Conservation (phyloP, 2,329 filamentous ascomycete species). For the Tothia fuscella region DNA sequence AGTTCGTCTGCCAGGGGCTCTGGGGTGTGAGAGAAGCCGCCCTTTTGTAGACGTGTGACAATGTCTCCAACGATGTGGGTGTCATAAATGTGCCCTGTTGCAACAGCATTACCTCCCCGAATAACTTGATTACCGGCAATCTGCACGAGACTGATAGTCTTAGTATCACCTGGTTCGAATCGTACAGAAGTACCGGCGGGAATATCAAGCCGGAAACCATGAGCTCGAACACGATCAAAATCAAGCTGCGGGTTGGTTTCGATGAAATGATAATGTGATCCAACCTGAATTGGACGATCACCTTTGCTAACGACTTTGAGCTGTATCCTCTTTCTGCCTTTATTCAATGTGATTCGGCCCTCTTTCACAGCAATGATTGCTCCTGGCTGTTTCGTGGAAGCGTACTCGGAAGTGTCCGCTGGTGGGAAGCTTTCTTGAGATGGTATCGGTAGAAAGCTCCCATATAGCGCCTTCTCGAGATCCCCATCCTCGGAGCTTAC, state of each 20-base stretch:
- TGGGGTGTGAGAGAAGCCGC: conserved; percentile 66
- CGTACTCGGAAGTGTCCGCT: conserved; percentile 53
- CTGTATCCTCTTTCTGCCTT: conserved; percentile 58
- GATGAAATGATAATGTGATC: conserved; percentile 92
- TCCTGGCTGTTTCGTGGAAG: conserved; percentile 59
- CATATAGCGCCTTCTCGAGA: conserved; percentile 76
- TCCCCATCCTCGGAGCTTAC: conserved; percentile 79
- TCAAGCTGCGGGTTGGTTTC: conserved; percentile 84
- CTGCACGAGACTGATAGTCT: conserved; percentile 80
- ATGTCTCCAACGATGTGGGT: conserved; percentile 52
- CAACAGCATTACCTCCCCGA: conserved; percentile 70
- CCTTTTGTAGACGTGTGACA: conserved; percentile 51
- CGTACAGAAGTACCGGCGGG: conserved; percentile 82
- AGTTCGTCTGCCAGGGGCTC: conserved; percentile 46
- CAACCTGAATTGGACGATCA: conserved; percentile 80
- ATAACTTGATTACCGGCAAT: conserved; percentile 74
- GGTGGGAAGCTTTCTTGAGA: conserved; percentile 54
- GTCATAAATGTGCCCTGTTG: conserved; percentile 58
- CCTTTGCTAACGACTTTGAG: conserved; percentile 75
- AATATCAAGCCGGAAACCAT: conserved; percentile 81
- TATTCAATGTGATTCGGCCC: conserved; percentile 56
- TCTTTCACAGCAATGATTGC: conserved; percentile 63
- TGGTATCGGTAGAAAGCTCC: conserved; percentile 78
- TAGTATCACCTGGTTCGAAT: conserved; percentile 87
- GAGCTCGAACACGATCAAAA: conserved; percentile 73